These are phyloP conservation scores for Acanthamoeba royreba DNA, from an alignment of 208 protist genomes.

Conservation along the genomic window DNA sequence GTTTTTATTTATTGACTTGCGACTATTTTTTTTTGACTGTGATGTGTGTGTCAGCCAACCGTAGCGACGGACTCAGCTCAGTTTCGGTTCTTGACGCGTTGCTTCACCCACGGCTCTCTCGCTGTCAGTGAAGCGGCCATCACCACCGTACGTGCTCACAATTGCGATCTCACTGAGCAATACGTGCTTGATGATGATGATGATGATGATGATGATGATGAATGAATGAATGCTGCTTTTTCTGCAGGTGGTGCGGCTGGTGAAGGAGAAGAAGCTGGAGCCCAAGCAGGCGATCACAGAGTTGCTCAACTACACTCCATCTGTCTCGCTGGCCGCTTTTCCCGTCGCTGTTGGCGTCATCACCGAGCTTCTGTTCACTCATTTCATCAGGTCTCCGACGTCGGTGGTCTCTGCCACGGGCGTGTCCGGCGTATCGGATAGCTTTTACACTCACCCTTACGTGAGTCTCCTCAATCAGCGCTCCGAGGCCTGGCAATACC, in stretches of 20 bases:
- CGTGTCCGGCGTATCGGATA: background rate
- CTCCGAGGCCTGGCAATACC: background rate
- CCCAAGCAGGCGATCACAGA: background rate
- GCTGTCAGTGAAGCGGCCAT: background rate
- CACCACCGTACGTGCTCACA: background rate
- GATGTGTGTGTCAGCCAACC: background rate
- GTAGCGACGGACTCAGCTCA: background rate
- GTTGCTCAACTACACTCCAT: conserved; percentile 24
- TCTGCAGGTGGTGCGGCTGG: background rate
- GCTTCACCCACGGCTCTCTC: background rate
- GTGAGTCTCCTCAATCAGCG: background rate
- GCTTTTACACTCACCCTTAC: background rate
- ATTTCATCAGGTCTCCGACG: background rate
- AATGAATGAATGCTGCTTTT: too few species aligned
- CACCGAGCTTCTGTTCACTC: conserved; percentile 6
- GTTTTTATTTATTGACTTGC: too few species aligned
- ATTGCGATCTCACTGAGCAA: background rate
- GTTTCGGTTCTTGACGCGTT: background rate
- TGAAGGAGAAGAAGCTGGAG: conserved; percentile 29
- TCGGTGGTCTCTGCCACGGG: background rate
- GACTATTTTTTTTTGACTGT: too few species aligned
- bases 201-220: too few species aligned
- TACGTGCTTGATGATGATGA: background rate
- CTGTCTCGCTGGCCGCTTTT: background rate
- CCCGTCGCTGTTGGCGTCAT: background rate